Evolutionary conservation across 257 asterid genomes (phyloP), one percentile per base, ranked within the genome.

Genomic region (Agastache rugosa): DNA sequence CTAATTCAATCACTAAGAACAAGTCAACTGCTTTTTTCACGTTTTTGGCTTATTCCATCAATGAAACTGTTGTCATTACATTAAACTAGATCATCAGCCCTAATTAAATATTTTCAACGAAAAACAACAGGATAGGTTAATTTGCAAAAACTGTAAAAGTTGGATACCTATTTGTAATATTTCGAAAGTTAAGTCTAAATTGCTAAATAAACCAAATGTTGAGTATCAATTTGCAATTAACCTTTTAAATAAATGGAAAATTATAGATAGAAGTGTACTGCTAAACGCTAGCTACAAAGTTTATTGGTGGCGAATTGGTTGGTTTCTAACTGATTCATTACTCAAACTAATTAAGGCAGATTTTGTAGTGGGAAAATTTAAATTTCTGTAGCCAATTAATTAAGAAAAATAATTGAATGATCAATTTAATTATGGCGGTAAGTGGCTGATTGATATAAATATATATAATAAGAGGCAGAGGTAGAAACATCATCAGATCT

Each of bases 261-360:
- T 37, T 1, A 37, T 37, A 37, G 9, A 6, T 37, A 42, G 8
- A 11, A 9, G 48, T 11, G 14, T 39, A 10, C 11, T 39, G 16
- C 14, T 9, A 11, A 42, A 42, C 16, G 16, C 20, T 7, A 51
- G 35, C 7, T 34, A 20, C 37, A 68, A 67, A 41, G n/a, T 41
- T 16, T 60, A 6, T 17, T 23, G 50, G 72, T 61, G 29, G 41
- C 44, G 35, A 63, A 58, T 64, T 39, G 61, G 17, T 71, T 7
- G n/a, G 63, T 29, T 55, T 4, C 23, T 37, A 63, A 19, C 42
- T 41, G 29, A 22, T 55, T 34, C 16, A 56, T 20, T 58, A 31
- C 50, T 45, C 47, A 27, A 65, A 78, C 64, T 29, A 72, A 48
- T 76, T 37, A 67, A 60, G 64, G 53, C 5, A 11, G 19, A 41